Evolutionary conservation across 2,329 filamentous ascomycete genomes (phyloP).

Genomic region (Fusarium pilosicola): DNA sequence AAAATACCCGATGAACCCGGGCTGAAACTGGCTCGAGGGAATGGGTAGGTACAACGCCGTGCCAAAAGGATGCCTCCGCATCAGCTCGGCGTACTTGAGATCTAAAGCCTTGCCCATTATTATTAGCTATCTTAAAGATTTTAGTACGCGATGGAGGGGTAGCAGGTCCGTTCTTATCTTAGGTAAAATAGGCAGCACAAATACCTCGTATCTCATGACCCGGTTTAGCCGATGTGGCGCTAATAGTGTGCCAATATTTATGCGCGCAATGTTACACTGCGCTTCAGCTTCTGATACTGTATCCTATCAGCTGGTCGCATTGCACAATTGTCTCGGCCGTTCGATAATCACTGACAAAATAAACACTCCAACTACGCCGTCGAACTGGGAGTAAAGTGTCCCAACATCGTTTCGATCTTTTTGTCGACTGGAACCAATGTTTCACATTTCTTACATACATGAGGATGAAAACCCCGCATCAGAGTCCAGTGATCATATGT

Average conservation of each 20-base stretch:
- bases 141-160: not conserved
- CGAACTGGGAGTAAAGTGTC: not conserved
- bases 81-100: not conserved
- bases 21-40: not conserved
- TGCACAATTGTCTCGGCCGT: not conserved
- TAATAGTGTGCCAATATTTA: not conserved
- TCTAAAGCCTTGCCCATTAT: not conserved
- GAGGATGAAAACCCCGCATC: not conserved
- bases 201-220: not conserved
- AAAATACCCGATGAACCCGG: not conserved
- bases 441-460: not conserved
- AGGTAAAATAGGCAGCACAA: not conserved
- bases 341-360: not conserved
- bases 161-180: not conserved
- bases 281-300: not conserved
- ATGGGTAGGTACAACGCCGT: not conserved
- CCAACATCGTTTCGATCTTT: not conserved
- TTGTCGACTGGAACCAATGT: not conserved
- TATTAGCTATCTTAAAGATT: rapidly evolving
- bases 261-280: not conserved
- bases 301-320: not conserved
- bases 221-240: not conserved
- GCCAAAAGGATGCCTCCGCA: not conserved
- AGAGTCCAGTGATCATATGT: not conserved
- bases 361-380: rapidly evolving